Evolutionary conservation across 1,284 basidiomycete genomes (phyloP).

Genomic region (Puccinia polysora): DNA sequence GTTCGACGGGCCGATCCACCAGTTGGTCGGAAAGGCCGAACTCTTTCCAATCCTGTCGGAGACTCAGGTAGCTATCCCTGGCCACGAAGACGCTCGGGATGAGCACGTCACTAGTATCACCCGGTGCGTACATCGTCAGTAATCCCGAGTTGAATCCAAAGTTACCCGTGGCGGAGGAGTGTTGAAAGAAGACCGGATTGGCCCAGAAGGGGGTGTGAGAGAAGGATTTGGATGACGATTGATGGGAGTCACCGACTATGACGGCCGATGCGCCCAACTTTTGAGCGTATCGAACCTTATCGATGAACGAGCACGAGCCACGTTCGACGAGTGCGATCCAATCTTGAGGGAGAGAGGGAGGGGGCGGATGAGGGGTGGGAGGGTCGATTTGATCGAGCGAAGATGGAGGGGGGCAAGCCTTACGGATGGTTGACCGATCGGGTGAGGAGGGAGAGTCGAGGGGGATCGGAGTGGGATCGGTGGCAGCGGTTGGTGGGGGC

Average conservation of each 20-base stretch:
- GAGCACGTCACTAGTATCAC: conserved; percentile 54
- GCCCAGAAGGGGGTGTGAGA: background rate
- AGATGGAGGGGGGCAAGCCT: background rate
- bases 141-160: conserved; percentile 70
- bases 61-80: conserved; percentile 53
- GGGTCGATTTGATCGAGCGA: background rate
- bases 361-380: background rate
- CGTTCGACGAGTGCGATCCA: conserved; percentile 79
- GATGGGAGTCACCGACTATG: conserved; percentile 68
- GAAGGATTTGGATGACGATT: background rate
- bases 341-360: no score
- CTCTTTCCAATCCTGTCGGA: conserved; percentile 53
- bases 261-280: conserved; percentile 73
- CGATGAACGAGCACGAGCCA: conserved; percentile 77
- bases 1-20: background rate
- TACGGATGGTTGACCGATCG: background rate
- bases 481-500: background rate
- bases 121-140: conserved; percentile 82
- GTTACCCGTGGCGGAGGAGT: conserved; percentile 17
- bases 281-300: conserved; percentile 76
- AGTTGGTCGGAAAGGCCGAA: conserved; percentile 47
- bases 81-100: conserved; percentile 57
- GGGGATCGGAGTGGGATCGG: no score
- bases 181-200: background rate
- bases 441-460: no score